Percentiles rank a stretch among this genome's conserved stretches.
Evolutionary conservation across 805 yeast genomes (phyloP).

Genomic region (Isabelozyma heimii): DNA sequence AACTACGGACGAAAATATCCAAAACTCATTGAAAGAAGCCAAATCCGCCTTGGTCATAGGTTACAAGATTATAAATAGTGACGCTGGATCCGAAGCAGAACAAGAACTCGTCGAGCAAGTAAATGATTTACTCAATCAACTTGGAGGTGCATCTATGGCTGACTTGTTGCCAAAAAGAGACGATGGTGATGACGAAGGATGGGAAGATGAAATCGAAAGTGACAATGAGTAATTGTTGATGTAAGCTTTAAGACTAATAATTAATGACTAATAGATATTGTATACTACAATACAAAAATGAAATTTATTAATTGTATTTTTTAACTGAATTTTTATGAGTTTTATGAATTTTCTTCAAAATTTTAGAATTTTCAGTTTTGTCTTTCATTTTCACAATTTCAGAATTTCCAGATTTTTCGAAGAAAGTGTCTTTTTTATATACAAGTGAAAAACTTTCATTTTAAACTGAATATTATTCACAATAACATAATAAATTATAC

Average conservation of each 20-base stretch:
- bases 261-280: neutral
- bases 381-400: too few species aligned
- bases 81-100: constrained; percentile 46
- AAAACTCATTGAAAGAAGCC: constrained; percentile 34
- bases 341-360: too few species aligned
- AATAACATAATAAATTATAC: too few species aligned
- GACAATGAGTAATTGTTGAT: constrained; percentile 22
- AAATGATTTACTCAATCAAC: constrained; percentile 43
- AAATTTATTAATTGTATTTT: too few species aligned
- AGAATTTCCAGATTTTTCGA: too few species aligned
- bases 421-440: too few species aligned
- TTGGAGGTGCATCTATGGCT: constrained; percentile 61
- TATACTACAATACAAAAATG: neutral
- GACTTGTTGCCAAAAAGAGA: constrained; percentile 33
- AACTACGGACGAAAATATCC: constrained; percentile 25
- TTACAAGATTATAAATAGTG: constrained; percentile 39
- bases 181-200: constrained; percentile 37
- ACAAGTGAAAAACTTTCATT: too few species aligned
- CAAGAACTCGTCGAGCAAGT: constrained; percentile 60
- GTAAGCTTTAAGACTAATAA: neutral
- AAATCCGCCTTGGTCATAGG: constrained; percentile 44
- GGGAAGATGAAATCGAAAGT: constrained; percentile 52
- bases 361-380: too few species aligned
- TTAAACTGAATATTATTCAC: too few species aligned
- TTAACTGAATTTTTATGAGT: neutral